Evolutionary conservation across 2,329 filamentous ascomycete species (phyloP), one percentile per base, ranked within the genome.

Genomic region (Dactylonectria macrodidyma): DNA sequence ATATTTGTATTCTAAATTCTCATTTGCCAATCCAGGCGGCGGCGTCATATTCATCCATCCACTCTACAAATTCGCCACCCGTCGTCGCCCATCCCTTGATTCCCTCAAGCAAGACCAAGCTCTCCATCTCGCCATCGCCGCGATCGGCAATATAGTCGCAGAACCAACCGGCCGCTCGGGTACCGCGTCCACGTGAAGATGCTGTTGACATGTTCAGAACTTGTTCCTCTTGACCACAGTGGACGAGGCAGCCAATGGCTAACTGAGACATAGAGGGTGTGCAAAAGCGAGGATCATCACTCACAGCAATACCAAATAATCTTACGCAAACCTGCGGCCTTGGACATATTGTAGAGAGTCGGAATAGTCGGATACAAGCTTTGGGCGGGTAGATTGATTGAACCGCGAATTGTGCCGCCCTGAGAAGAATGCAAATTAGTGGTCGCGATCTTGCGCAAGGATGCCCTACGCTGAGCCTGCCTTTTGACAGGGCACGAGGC

Each of bases 321-420:
- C 24, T 77, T 80, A 5, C 71, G 67, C 2, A 84, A 65, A 3
- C 81, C 81, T 0, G 84, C 84, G 1, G 79, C 75, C 57, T 82
- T 82, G 73, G 85, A 82, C 10, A 86, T 56, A 24, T 67, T 73
- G 67, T 86, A 85, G 1, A 86, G 69, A 0, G 80, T 75, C 0
- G 84, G 81, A 4, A 87, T 79, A 3, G 79, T 81, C 0, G 81
- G 80, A 50, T 82, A 82, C 3, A 87, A 73, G 61, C 80, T 84
- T 66, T 87, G 84, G 1, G 85, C 85, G 1, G 85, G 85, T 4
- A 87, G 78, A 69, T 87, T 87, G 73, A 90, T 79, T 2, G 88
- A 88, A 1, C 82, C 83, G 12, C 79, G 80, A 70, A 90, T 88
- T 0, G 86, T 88, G 51, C 88, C 88, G 48, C 89, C 88, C 87